These are phyloP conservation scores for Penicillium verrucosum DNA, from an alignment of 2,329 filamentous ascomycete species.

Conservation along the genomic window DNA sequence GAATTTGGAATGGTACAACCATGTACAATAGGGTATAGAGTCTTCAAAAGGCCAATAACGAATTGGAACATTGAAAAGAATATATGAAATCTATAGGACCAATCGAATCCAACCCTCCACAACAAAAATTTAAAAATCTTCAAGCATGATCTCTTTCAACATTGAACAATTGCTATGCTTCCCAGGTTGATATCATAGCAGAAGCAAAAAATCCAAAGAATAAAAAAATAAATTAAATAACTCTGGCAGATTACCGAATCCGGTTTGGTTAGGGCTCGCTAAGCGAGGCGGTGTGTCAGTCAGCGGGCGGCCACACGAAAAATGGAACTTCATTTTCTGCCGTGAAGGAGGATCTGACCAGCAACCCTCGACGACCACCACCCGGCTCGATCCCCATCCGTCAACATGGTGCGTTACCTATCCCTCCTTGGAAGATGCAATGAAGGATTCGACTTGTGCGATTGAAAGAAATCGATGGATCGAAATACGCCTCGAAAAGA, in stretches of 20 bases:
- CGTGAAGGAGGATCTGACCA: slow-evolving; percentile 45
- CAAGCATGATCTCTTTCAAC: neutral
- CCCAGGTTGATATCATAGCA: neutral
- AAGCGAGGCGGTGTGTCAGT: slow-evolving; percentile 42
- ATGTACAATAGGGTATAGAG: slow-evolving; percentile 23
- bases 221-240: slow-evolving; percentile 1
- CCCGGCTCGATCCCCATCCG: slow-evolving; percentile 52
- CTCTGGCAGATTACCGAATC: slow-evolving; percentile 24
- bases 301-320: slow-evolving; percentile 44
- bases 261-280: slow-evolving; percentile 42
- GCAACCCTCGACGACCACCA: slow-evolving; percentile 46
- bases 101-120: neutral
- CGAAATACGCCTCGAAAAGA: slow-evolving; percentile 6
- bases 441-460: slow-evolving; percentile 13
- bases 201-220: neutral
- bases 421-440: slow-evolving; percentile 14
- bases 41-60: neutral
- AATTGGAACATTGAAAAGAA: slow-evolving; percentile 5
- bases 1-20: slow-evolving; percentile 4
- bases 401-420: slow-evolving; percentile 48
- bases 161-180: neutral
- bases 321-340: slow-evolving; percentile 35
- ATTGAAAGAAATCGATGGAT: slow-evolving; percentile 10
- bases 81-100: neutral
- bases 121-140: neutral